Conservation (phyloP, 768 basidiomycete species). For the Tylopilus rubrobrunneus region DNA sequence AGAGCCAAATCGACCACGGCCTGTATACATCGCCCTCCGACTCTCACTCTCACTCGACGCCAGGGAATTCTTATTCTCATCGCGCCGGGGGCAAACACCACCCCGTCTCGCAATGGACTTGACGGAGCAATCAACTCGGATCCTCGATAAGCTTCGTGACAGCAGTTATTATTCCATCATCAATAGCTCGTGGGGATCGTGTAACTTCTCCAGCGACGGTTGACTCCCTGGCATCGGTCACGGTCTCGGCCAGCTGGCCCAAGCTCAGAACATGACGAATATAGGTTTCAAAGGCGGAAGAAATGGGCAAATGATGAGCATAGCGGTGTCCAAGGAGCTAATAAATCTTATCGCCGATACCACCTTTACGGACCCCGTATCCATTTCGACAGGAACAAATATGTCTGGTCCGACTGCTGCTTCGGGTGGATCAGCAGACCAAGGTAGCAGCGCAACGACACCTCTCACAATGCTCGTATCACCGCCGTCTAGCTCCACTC, state of each 20-base stretch:
- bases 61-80: conserved; percentile 4
- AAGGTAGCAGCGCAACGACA: conserved; percentile 4
- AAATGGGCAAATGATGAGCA: conserved; percentile 25
- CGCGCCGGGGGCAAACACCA: conserved; percentile 11
- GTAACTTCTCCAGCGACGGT: not conserved
- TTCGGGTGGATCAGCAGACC: conserved; percentile 11
- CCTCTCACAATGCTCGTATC: conserved; percentile 21
- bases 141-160: conserved; percentile 72
- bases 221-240: not conserved
- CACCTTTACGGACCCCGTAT: conserved; percentile 45
- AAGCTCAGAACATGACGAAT: conserved; percentile 18
- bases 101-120: conserved; percentile 79
- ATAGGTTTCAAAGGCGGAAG: conserved; percentile 21
- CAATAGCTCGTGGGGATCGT: conserved; percentile 34
- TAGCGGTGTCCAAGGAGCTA: conserved; percentile 51
- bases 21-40: not conserved
- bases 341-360: conserved; percentile 45
- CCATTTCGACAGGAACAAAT: conserved; percentile 40
- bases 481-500: conserved; percentile 14
- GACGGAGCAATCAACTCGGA: conserved; percentile 78
- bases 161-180: conserved; percentile 69
- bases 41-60: not conserved
- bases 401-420: conserved; percentile 26
- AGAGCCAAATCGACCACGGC: conserved; percentile 20
- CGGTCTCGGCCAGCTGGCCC: conserved; percentile 10